These are phyloP conservation scores for Neurospora tetraspora DNA, from an alignment of 495 filamentous ascomycete genomes.

Conservation along the genomic window DNA sequence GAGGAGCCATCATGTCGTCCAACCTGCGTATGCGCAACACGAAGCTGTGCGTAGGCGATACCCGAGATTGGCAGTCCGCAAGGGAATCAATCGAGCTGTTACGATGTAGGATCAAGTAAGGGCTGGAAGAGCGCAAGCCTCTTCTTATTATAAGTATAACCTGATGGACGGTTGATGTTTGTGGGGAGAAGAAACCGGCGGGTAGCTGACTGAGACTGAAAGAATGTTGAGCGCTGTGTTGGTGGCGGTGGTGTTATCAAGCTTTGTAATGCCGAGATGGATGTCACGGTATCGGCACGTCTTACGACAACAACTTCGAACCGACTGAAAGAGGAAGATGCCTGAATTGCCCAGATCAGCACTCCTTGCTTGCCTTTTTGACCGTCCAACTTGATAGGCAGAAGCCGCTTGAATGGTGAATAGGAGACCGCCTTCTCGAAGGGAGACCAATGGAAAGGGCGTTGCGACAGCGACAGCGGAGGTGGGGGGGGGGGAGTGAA, in stretches of 20 bases:
- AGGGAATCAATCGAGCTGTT: neutral
- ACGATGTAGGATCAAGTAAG: neutral
- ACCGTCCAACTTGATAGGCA: neutral
- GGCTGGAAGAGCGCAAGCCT: neutral
- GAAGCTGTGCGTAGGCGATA: neutral
- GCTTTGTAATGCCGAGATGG: neutral
- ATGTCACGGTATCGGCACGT: neutral
- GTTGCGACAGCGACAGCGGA: neutral
- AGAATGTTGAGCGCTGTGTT: neutral
- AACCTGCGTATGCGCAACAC: neutral
- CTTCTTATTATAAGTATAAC: neutral
- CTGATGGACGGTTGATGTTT: neutral
- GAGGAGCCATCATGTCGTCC: conserved; percentile 6
- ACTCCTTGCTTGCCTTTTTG: neutral
- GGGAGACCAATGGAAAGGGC: neutral
- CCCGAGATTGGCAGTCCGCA: neutral
- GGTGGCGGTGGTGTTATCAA: neutral
- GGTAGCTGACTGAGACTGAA: neutral
- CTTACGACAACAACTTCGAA: neutral
- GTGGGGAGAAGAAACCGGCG: neutral
- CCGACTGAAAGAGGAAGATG: neutral
- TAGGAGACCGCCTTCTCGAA: neutral
- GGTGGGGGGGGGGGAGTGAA: neutral
- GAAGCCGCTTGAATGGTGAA: neutral
- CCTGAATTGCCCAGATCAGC: too few species aligned